Evolutionary conservation across 768 basidiomycete species (phyloP), one percentile per base, ranked within the genome.

Genomic region (Lentinula sp.): DNA sequence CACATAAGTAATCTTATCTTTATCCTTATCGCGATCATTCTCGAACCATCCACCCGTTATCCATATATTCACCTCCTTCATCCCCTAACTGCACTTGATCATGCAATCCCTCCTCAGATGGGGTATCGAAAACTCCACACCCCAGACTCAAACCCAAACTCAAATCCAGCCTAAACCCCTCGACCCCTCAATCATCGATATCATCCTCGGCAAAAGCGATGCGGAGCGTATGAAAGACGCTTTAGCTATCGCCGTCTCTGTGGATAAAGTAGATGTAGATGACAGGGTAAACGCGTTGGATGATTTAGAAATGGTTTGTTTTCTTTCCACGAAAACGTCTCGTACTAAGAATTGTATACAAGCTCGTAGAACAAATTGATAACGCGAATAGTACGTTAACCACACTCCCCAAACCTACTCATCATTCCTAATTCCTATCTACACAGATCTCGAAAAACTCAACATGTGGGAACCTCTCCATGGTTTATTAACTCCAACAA

Each of bases 311-410:
- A 89, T 95, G 91, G 93, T 90, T 56, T 55, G 83, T 70, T 28
- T 28, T 28, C 9, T 34, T 13, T 45, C 35, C 32, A 28, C 28
- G 28, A 28, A 28, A 3, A 28, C 28, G 28, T 28, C 28, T 28
- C 28, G 28, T 28, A 28, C 28, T 28, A 28, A 28, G 3, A 28
- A 28, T 3, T 28, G 3, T 28, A 28, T 28, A 28, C 3, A 28
- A 95, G 93, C 77, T 95, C 32, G 79, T 95, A 59, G 92, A 96
- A 71, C 83, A 83, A 43, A 92, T 96, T 57, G 94, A 96, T 67
- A 96, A 96, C 70, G 93, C 94, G 0, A 95, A 93, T 69, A 83
- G 93, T 87, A 51, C 15, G 34, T 49, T 61, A 42, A 28, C 8
- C 34, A 16, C 45, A 16, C 45, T 63, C 16, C 16, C 23, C 54